These are phyloP conservation scores for Nemania sp. DNA, from an alignment of 2,329 filamentous ascomycete species.

Conservation along the genomic window DNA sequence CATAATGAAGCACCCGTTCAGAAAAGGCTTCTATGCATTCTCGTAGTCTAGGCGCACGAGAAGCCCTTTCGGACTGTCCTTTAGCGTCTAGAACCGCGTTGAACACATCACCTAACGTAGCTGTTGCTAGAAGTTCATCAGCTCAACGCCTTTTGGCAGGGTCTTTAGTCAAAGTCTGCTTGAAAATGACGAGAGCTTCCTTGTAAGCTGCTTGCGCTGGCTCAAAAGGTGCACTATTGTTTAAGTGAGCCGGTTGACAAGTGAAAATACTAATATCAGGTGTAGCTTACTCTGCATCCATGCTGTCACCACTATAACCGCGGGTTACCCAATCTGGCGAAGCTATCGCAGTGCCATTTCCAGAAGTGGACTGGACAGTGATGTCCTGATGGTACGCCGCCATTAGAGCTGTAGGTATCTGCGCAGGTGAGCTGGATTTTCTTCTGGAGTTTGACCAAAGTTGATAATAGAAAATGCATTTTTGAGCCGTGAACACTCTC, in stretches of 20 bases:
- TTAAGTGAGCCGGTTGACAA: not conserved
- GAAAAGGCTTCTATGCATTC: not conserved
- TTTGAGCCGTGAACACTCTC: not conserved
- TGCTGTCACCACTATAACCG: slow-evolving; percentile 5
- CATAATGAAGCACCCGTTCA: slow-evolving; percentile 4
- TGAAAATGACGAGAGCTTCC: slow-evolving; percentile 17
- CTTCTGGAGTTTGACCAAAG: no score
- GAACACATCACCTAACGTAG: slow-evolving; percentile 20
- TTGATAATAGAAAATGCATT: not conserved
- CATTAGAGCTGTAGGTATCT: not conserved
- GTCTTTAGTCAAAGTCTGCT: slow-evolving; percentile 14
- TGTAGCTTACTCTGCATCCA: slow-evolving; percentile 15
- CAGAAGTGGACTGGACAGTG: not conserved
- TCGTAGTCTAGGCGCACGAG: not conserved
- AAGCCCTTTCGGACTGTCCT: slow-evolving; percentile 2
- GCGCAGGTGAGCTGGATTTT: not conserved
- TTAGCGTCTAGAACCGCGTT: slow-evolving; percentile 15
- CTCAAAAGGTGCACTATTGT: slow-evolving; percentile 17
- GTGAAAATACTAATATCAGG: not conserved
- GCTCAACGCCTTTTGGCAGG: slow-evolving; percentile 2
- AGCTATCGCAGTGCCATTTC: not conserved
- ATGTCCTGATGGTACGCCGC: not conserved
- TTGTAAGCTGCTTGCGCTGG: slow-evolving; percentile 15
- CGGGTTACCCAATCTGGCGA: slow-evolving; percentile 16
- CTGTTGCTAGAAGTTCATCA: not conserved